Base-by-base conservation (phyloP, 1,284 basidiomycete species). In the Omphalotus olearius region DNA sequence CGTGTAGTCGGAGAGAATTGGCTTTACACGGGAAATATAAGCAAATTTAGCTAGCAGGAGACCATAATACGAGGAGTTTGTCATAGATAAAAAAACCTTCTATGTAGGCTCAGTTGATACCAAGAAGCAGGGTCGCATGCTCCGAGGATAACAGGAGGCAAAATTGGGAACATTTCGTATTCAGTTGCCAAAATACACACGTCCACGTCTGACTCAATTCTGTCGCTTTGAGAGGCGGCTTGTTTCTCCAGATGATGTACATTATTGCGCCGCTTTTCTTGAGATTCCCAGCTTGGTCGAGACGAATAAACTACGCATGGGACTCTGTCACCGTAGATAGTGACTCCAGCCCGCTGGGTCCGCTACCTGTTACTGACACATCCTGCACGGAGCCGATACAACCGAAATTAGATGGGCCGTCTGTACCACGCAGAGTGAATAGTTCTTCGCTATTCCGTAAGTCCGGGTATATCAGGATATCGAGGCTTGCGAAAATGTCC, bases 331-430 rank as follows among this genome's bases (percentile, higher is more conserved):
- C 88, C 1, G 70, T 61, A 45, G 73, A n/a, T n/a, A 67, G 58
- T 90, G 79, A 57, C 91, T 88, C n/a, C 59, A 67, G n/a, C 1
- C 85, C 86, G 43, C 85, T 88, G 0, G 84, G 82, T 0, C 88
- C 88, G 28, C 69, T 75, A 7, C 88, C 88, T 10, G 89, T 75
- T n/a, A 91, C 79, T 9, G 90, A 66, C 3, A 91, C 69, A 4
- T 70, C 79, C 30, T 33, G 2, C 13, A 33, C 7, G 2, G 13
- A 33, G 13, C 30, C 30, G 17, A 74, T 74, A 35, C 28, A 7
- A 18, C 72, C 65, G 54, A 66, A 59, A 14, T 64, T 47, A 1
- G 84, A 80, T 39, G 68, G 30, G 73, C 33, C 87, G 76, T 40
- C 46, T 38, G 60, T 88, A 91, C 70, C 73, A 84, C 3, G 78